Evolutionary conservation across 2,329 filamentous ascomycete genomes (phyloP).

Genomic region (Pyricularia sp.): DNA sequence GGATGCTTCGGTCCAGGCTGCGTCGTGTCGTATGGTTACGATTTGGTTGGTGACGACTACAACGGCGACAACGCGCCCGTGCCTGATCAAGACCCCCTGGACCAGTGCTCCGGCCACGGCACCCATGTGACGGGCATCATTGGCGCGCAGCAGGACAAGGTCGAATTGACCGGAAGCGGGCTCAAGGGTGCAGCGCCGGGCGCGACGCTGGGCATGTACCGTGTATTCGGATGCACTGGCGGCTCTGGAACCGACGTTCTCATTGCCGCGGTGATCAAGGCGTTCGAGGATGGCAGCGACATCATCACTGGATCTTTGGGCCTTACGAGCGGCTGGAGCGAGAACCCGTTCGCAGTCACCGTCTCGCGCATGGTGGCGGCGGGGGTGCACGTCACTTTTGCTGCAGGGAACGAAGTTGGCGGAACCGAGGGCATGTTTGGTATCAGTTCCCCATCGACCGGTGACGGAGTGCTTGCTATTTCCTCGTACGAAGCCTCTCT

Average conservation of each 20-base stretch:
- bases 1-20: slow-evolving; percentile 22
- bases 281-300: slow-evolving; percentile 27
- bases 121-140: slow-evolving; percentile 9
- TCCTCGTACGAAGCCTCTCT: slow-evolving; percentile 12
- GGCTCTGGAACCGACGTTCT: slow-evolving; percentile 14
- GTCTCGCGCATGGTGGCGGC: slow-evolving; percentile 16
- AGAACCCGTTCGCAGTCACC: slow-evolving; percentile 13
- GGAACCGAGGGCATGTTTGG: slow-evolving; percentile 5
- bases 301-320: slow-evolving; percentile 19
- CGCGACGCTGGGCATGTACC: slow-evolving; percentile 6
- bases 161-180: neutral
- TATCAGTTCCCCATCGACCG: neutral
- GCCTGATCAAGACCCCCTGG: slow-evolving; percentile 5
- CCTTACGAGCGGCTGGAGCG: slow-evolving; percentile 14
- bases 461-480: neutral
- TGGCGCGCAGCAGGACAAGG: slow-evolving; percentile 3
- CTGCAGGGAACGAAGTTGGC: slow-evolving; percentile 13
- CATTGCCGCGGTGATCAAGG: slow-evolving; percentile 26
- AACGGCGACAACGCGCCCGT: neutral
- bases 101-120: slow-evolving; percentile 6
- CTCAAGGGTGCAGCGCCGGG: slow-evolving; percentile 5
- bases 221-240: slow-evolving; percentile 5
- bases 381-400: slow-evolving; percentile 16
- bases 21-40: slow-evolving; percentile 5
- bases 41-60: slow-evolving; percentile 4